A percentile compares a stretch with the other conserved stretches of the same genome.
Evolutionary conservation across 1,139 yeast genomes (phyloP).

Genomic region (Pichia sp.): DNA sequence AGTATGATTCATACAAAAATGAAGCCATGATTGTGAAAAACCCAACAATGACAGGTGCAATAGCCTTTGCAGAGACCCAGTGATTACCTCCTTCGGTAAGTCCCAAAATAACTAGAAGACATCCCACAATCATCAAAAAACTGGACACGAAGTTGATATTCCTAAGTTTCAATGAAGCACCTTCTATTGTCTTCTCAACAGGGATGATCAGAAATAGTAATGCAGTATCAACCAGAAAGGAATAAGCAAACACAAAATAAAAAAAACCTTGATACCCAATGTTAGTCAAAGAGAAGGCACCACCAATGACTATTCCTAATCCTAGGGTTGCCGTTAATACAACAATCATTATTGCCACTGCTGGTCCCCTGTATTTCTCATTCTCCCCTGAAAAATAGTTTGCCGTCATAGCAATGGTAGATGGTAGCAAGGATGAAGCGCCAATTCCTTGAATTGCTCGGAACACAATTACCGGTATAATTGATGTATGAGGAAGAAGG

Average conservation of each 20-base stretch:
- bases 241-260: constrained; percentile 26
- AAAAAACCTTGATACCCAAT: constrained; percentile 30
- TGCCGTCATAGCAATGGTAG: constrained; percentile 28
- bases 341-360: constrained; percentile 23
- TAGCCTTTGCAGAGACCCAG: constrained; percentile 28
- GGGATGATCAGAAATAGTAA: constrained; percentile 23
- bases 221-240: constrained; percentile 10
- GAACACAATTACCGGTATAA: constrained; percentile 29
- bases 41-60: constrained; percentile 27
- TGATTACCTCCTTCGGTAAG: constrained; percentile 30
- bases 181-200: constrained; percentile 18
- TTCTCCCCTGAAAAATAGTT: constrained; percentile 24
- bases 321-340: constrained; percentile 27
- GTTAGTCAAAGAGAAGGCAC: constrained; percentile 28
- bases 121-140: constrained; percentile 24
- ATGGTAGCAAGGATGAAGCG: constrained; percentile 31
- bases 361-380: constrained; percentile 17
- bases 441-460: constrained; percentile 34
- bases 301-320: constrained; percentile 30
- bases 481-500: constrained; percentile 18
- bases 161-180: constrained; percentile 13
- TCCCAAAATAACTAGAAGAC: constrained; percentile 29
- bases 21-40: constrained; percentile 19
- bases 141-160: constrained; percentile 28
- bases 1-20: constrained; percentile 16